Evolutionary conservation across 768 basidiomycete genomes (phyloP).

Genomic region (Russula earlei): DNA sequence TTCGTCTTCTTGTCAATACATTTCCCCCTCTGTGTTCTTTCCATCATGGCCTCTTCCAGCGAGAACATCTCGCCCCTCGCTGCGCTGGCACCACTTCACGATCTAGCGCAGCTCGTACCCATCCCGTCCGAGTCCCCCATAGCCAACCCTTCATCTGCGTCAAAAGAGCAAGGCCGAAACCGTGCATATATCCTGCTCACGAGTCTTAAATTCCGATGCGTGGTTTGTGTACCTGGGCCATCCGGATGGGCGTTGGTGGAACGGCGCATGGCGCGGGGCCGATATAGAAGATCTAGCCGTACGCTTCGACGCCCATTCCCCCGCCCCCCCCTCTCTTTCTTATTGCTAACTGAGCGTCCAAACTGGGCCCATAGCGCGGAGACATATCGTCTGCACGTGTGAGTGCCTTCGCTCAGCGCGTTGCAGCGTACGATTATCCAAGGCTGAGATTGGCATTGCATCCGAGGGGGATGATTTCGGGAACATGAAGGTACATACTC

Average conservation of each 20-base stretch:
- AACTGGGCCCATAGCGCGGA: background rate
- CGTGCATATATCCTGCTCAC: slow-evolving; percentile 2
- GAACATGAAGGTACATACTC: slow-evolving; percentile 1
- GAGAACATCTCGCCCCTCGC: background rate
- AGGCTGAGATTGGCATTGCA: background rate
- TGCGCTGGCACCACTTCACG: slow-evolving; percentile 7
- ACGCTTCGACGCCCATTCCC: background rate
- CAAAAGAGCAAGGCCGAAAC: background rate
- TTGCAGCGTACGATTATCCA: background rate
- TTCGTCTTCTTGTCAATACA: slow-evolving; percentile 3
- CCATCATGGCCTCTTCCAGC: background rate
- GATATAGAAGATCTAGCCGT: slow-evolving; percentile 7
- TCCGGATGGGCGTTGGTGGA: slow-evolving; percentile 14
- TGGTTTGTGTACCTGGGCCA: slow-evolving; percentile 12
- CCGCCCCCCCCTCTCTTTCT: background rate
- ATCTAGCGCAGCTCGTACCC: slow-evolving; percentile 5
- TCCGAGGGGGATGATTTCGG: slow-evolving; percentile 2
- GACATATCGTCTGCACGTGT: background rate
- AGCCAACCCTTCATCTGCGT: background rate
- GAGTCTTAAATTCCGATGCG: background rate
- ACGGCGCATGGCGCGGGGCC: slow-evolving; percentile 1
- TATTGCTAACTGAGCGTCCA: background rate
- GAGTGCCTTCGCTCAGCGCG: slow-evolving; percentile 2
- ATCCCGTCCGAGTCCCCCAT: background rate
- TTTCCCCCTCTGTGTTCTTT: background rate